Evolutionary conservation across 1,284 basidiomycete species (phyloP).

Genomic region (Amylostereum areolatum): DNA sequence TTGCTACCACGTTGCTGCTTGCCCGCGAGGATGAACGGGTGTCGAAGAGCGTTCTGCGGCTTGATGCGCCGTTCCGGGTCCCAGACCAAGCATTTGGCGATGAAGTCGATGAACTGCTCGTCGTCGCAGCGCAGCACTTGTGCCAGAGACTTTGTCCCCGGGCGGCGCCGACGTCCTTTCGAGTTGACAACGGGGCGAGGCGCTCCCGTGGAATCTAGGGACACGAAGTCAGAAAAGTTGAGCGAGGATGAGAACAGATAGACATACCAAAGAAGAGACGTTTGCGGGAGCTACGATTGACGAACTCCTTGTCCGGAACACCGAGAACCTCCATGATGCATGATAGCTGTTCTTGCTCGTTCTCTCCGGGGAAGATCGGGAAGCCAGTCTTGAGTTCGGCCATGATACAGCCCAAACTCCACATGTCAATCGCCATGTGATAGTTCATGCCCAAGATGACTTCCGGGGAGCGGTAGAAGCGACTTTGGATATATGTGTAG

Average conservation of each 20-base stretch:
- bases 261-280: slow-evolving; percentile 91
- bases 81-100: slow-evolving; percentile 95
- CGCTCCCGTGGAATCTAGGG: slow-evolving; percentile 81
- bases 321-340: slow-evolving; percentile 99
- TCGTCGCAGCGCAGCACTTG: slow-evolving; percentile 88
- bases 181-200: slow-evolving; percentile 95
- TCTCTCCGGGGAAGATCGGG: slow-evolving; percentile 99
- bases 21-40: slow-evolving; percentile 78
- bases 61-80: slow-evolving; percentile 96
- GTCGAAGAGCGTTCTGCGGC: slow-evolving; percentile 89
- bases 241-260: not conserved
- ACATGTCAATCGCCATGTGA: slow-evolving; percentile 96
- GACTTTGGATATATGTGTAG: slow-evolving; percentile 95
- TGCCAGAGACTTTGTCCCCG: slow-evolving; percentile 84
- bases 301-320: slow-evolving; percentile 89
- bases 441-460: slow-evolving; percentile 93
- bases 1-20: slow-evolving; percentile 29
- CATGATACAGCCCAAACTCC: slow-evolving; percentile 96
- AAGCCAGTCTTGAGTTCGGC: slow-evolving; percentile 99
- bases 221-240: not conserved
- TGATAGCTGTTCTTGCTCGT: slow-evolving; percentile 96
- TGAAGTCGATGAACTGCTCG: slow-evolving; percentile 87
- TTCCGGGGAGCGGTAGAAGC: slow-evolving; percentile 95
- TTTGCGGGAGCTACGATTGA: slow-evolving; percentile 91
- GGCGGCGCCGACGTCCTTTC: slow-evolving; percentile 89